Evolutionary conservation across 148 eudicot genomes (phyloP).

Genomic region (Fagopyrum esculentum): DNA sequence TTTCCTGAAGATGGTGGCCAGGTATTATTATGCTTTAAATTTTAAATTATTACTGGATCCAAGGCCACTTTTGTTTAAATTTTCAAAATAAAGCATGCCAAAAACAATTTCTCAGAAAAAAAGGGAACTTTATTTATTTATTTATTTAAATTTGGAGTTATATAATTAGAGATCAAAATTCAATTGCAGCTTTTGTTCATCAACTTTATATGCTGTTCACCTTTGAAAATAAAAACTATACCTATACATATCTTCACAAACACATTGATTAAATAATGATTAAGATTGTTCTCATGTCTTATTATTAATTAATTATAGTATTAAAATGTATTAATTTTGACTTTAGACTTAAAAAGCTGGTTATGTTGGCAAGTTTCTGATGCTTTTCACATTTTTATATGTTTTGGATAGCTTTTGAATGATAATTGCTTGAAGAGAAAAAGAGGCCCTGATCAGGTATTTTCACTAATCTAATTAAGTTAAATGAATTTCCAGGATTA

Average conservation of each 20-base stretch:
- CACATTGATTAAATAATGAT: slow-evolving; percentile 2
- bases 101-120: not conserved
- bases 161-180: not conserved
- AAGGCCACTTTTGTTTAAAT: not conserved
- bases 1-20: slow-evolving; percentile 90
- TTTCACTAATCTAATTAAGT: not conserved
- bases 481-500: not conserved
- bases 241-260: not conserved
- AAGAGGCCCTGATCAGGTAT: slow-evolving; percentile 7
- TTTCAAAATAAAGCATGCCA: slow-evolving; percentile 5
- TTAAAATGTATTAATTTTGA: not conserved
- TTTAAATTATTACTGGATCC: slow-evolving; percentile 6
- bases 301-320: not conserved
- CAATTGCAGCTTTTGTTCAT: not conserved
- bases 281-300: not conserved
- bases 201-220: not conserved
- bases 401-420: slow-evolving; percentile 46
- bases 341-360: slow-evolving; percentile 10
- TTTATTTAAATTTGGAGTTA: not conserved
- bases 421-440: slow-evolving; percentile 72
- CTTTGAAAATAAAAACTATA: not conserved
- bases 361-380: slow-evolving; percentile 15
- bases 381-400: not conserved
- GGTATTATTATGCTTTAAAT: slow-evolving; percentile 43
- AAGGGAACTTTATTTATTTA: not conserved